A percentile compares a stretch with the other conserved stretches of the same genome.
Conservation (phyloP, 2,329 filamentous ascomycete species). For the Emmonsiellopsis sp. region DNA sequence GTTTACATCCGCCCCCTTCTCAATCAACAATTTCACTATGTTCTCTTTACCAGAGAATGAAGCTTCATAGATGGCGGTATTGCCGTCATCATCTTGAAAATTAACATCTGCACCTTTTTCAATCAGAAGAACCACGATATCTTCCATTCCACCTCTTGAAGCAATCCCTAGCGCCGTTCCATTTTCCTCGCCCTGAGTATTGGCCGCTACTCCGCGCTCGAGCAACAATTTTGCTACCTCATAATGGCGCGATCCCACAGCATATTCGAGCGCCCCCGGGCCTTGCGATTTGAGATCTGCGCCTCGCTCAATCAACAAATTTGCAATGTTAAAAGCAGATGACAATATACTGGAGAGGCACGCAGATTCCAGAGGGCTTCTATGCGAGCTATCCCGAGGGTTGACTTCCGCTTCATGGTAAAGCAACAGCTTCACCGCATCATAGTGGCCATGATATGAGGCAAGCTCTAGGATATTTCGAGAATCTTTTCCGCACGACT, state of each 20-base stretch:
- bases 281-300: background rate
- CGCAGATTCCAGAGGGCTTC: background rate
- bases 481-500: background rate
- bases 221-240: background rate
- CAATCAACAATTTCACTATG: constrained; percentile 8
- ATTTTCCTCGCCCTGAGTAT: background rate
- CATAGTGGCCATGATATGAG: background rate
- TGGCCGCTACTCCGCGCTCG: background rate
- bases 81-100: constrained; percentile 6
- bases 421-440: background rate
- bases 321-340: too few species aligned
- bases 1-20: constrained; percentile 4
- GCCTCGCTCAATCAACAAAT: background rate
- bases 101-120: constrained; percentile 9
- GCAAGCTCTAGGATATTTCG: background rate
- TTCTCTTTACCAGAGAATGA: constrained; percentile 1
- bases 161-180: background rate
- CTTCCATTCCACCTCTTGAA: background rate
- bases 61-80: constrained; percentile 7
- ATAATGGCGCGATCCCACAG: background rate
- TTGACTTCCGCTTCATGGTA: background rate
- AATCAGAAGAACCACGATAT: constrained; percentile 9
- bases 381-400: background rate
- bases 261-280: background rate
- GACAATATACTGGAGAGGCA: background rate